Evolutionary conservation across 2,329 filamentous ascomycete species (phyloP).

Genomic region (Ophiocordyceps camponoti-rufipedis): DNA sequence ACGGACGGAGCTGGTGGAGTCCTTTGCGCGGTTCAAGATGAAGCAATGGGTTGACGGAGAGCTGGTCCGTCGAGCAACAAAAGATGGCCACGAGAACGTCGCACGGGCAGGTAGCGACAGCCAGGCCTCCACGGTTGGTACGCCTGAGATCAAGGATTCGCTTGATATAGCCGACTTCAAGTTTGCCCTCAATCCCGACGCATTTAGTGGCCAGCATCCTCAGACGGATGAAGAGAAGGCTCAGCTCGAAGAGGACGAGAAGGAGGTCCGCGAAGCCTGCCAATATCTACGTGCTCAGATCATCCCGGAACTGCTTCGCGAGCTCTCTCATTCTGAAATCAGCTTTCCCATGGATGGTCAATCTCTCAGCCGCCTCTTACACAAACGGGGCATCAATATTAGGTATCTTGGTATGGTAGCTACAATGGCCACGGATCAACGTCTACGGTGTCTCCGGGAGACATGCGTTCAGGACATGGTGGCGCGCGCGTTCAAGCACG

Average conservation of each 20-base stretch:
- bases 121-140: slow-evolving; percentile 16
- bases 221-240: slow-evolving; percentile 82
- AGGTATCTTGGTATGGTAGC: slow-evolving; percentile 84
- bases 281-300: slow-evolving; percentile 57
- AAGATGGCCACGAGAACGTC: slow-evolving; percentile 13
- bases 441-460: slow-evolving; percentile 58
- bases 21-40: slow-evolving; percentile 70
- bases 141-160: slow-evolving; percentile 27
- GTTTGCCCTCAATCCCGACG: slow-evolving; percentile 84
- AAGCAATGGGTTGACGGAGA: slow-evolving; percentile 75
- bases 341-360: slow-evolving; percentile 98
- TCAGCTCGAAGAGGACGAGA: slow-evolving; percentile 67
- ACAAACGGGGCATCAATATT: slow-evolving; percentile 95
- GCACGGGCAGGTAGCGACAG: slow-evolving; percentile 17
- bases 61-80: slow-evolving; percentile 39
- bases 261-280: slow-evolving; percentile 72
- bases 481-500: slow-evolving; percentile 87
- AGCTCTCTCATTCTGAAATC: slow-evolving; percentile 80
- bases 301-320: slow-evolving; percentile 70
- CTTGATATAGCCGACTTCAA: slow-evolving; percentile 78
- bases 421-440: slow-evolving; percentile 47
- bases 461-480: slow-evolving; percentile 86
- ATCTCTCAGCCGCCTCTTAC: slow-evolving; percentile 71
- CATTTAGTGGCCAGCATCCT: slow-evolving; percentile 80
- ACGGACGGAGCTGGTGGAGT: slow-evolving; percentile 75